Evolutionary conservation across 208 protist genomes (phyloP), one percentile per base, ranked within the genome.

Genomic region (Trypanosoma avium): DNA sequence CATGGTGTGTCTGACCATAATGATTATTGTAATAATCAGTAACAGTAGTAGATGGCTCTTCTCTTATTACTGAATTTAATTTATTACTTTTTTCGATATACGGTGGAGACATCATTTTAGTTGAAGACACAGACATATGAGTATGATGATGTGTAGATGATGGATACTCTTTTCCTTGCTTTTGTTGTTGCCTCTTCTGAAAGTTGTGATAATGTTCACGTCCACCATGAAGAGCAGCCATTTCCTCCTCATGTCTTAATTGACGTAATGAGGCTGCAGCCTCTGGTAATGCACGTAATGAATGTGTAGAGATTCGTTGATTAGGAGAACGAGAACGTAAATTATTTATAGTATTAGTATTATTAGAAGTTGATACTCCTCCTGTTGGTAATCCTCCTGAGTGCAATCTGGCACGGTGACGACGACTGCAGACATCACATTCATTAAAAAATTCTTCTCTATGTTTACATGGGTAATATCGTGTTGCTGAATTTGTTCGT

Each of bases 351-450:
- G 57, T 4, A 52, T n/a, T 7, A 19, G 27, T 4, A 9, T 1
- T 13, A n/a, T 3, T 29, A n/a, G n/a, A n/a, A n/a, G n/a, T n/a
- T n/a, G n/a, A n/a, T n/a, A n/a, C n/a, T n/a, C n/a, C n/a, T n/a
- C n/a, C n/a, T n/a, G n/a, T n/a, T n/a, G n/a, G n/a, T n/a, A n/a
- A n/a, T n/a, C n/a, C n/a, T n/a, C n/a, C n/a, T n/a, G n/a, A n/a
- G n/a, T n/a, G 35, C 27, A n/a, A 30, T 21, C 7, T 17, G 21
- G 50, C 38, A 19, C 40, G 22, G 24, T 67, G 61, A 6, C 42
- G 61, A 17, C 61, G 30, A 29, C 36, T 52, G 19, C 61, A 67
- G 15, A 59, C 40, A 29, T 67, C 61, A 52, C 61, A 67, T 26
- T 52, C 50, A 26, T 67, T 57, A 47, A 67, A 67, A 33, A 53